A percentile compares a stretch with the other conserved stretches of the same genome.
These are phyloP conservation scores for Kokia cookei DNA, from an alignment of 441 rosid species.

Conservation along the genomic window DNA sequence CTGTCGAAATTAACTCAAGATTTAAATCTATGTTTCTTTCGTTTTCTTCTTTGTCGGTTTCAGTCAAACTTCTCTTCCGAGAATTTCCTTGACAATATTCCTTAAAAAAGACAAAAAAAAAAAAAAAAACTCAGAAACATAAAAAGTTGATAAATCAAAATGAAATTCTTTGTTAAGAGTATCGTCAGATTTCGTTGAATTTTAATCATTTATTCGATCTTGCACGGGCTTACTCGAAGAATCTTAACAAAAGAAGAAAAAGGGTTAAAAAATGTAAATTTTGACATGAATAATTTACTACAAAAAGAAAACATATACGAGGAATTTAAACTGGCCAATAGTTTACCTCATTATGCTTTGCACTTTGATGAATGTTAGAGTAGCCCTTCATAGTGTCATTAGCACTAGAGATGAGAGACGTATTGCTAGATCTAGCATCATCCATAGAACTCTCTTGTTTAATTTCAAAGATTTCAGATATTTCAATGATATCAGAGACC, in stretches of 20 bases:
- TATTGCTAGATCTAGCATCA: background rate
- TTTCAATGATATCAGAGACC: background rate
- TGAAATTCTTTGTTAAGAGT: background rate
- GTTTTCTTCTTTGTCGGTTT: background rate
- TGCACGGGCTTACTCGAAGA: background rate
- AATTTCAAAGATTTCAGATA: background rate
- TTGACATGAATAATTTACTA: background rate
- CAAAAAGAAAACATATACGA: background rate
- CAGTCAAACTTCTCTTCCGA: background rate
- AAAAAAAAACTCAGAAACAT: background rate
- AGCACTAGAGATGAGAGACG: background rate
- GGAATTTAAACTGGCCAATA: background rate
- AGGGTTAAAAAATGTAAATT: background rate
- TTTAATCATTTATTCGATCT: background rate
- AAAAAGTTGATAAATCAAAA: background rate
- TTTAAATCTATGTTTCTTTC: background rate
- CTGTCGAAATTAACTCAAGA: background rate
- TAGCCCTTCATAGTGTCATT: background rate
- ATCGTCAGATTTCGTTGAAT: background rate
- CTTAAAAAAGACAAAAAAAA: background rate
- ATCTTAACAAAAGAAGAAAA: background rate
- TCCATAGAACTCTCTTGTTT: background rate
- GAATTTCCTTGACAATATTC: background rate
- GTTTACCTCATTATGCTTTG: background rate
- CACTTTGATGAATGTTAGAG: background rate